phyloP scores from a whole-genome alignment of 1,139 yeast genomes.

The Blastobotrys raffinosifermentans region DNA sequence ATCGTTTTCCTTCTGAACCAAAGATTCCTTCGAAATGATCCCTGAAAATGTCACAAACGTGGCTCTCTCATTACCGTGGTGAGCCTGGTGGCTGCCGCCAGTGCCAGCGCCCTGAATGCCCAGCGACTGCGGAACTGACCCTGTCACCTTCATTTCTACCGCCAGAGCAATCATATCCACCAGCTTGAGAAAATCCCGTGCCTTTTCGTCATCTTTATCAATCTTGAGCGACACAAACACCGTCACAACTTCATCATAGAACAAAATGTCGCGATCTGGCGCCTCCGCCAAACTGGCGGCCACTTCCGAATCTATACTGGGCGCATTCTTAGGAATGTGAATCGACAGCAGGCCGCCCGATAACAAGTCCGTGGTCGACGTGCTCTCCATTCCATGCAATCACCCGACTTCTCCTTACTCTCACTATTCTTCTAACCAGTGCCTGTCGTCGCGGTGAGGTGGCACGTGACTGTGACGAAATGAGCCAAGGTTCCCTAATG shows the following conservation, averaged over 20 bases:
- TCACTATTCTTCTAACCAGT: too few species aligned
- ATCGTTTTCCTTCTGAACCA: constrained; percentile 8
- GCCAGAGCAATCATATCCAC: constrained; percentile 14
- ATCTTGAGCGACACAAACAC: constrained; percentile 15
- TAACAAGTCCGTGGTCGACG: constrained; percentile 1
- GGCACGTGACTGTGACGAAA: too few species aligned
- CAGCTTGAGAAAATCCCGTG: constrained; percentile 4
- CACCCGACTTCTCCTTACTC: too few species aligned
- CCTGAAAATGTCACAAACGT: constrained; percentile 16
- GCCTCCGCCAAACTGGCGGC: background rate
- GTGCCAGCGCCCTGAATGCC: background rate
- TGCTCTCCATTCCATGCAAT: background rate
- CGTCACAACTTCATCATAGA: constrained; percentile 22
- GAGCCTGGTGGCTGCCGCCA: constrained; percentile 1
- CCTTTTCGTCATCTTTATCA: background rate
- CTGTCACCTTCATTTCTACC: constrained; percentile 15
- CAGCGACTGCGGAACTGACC: constrained; percentile 9
- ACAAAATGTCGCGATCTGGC: constrained; percentile 8
- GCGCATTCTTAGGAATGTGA: constrained; percentile 1
- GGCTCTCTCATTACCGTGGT: constrained; percentile 1
- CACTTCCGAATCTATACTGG: background rate
- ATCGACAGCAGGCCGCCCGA: constrained; percentile 1
- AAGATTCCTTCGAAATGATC: constrained; percentile 12
- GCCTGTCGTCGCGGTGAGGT: too few species aligned
- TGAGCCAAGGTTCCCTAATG: too few species aligned